Evolutionary conservation across 2,329 filamentous ascomycete genomes (phyloP).

Genomic region (Cercospora brassicicola): DNA sequence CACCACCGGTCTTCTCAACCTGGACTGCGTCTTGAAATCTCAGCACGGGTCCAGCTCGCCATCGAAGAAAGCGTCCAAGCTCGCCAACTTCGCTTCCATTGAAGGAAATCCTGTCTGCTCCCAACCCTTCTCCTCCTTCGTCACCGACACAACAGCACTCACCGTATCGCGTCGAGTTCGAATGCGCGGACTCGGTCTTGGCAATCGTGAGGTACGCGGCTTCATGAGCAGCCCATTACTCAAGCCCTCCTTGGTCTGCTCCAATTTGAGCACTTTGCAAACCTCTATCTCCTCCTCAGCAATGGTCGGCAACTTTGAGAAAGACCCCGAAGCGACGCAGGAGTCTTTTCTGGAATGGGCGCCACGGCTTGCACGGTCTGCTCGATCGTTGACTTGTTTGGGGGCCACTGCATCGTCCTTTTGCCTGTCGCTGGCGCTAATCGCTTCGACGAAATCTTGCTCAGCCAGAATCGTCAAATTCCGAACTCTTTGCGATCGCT

Average conservation of each 20-base stretch:
- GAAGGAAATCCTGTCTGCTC: not conserved
- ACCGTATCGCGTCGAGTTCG: not conserved
- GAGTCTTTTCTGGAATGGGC: not conserved
- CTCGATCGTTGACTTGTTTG: not conserved
- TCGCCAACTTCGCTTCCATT: not conserved
- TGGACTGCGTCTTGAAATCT: not conserved
- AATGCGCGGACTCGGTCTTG: not conserved
- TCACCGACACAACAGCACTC: not conserved
- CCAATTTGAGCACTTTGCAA: not conserved
- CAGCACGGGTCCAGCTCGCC: not conserved
- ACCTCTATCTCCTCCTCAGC: not conserved
- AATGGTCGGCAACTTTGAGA: not conserved
- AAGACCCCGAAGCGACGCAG: not conserved
- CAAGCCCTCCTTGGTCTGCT: not conserved
- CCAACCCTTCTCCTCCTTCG: not conserved
- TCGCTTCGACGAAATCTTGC: not conserved
- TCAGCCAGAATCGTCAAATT: not conserved
- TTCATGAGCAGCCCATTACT: not conserved
- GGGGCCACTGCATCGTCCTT: not conserved
- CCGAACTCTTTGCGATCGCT: not conserved
- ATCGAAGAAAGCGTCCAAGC: not conserved
- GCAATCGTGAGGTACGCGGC: not conserved
- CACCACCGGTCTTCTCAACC: not conserved
- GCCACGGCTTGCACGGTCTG: not conserved
- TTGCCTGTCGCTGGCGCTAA: not conserved